Conservation (phyloP, 2,329 filamentous ascomycete species). For the Fusarium succisae region DNA sequence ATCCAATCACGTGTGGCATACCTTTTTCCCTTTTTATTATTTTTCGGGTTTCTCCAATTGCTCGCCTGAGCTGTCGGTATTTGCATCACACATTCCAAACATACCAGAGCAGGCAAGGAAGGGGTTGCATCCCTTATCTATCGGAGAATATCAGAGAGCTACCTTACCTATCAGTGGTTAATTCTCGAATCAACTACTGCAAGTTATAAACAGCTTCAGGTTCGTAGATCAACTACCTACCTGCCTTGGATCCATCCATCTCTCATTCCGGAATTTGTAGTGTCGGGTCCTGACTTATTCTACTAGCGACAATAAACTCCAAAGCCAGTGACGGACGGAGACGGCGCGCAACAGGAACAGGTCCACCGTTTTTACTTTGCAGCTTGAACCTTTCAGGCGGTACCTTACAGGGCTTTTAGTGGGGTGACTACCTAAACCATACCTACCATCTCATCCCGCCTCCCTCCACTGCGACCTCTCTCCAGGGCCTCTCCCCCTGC, state of each 20-base stretch:
- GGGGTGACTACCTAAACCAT: constrained; percentile 14
- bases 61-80: constrained; percentile 5
- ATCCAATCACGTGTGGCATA: constrained; percentile 16
- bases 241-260: neutral
- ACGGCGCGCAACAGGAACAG: constrained; percentile 9
- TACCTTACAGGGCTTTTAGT: constrained; percentile 36
- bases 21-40: neutral
- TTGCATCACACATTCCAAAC: constrained; percentile 9
- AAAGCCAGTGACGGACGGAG: constrained; percentile 28
- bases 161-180: neutral
- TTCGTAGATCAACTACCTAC: neutral
- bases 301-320: neutral
- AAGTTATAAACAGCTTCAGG: neutral
- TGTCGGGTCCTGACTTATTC: neutral
- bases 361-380: constrained; percentile 16
- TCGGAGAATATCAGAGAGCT: constrained; percentile 24
- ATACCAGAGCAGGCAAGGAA: neutral
- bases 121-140: constrained; percentile 11
- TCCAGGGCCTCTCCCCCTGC: neutral
- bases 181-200: neutral
- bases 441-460: neutral
- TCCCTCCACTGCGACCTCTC: neutral
- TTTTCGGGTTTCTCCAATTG: neutral
- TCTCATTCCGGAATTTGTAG: constrained; percentile 18
- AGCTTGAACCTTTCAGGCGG: constrained; percentile 27